Evolutionary conservation across 2,329 filamentous ascomycete genomes (phyloP).

Genomic region (Sarocladiaceae sp.): DNA sequence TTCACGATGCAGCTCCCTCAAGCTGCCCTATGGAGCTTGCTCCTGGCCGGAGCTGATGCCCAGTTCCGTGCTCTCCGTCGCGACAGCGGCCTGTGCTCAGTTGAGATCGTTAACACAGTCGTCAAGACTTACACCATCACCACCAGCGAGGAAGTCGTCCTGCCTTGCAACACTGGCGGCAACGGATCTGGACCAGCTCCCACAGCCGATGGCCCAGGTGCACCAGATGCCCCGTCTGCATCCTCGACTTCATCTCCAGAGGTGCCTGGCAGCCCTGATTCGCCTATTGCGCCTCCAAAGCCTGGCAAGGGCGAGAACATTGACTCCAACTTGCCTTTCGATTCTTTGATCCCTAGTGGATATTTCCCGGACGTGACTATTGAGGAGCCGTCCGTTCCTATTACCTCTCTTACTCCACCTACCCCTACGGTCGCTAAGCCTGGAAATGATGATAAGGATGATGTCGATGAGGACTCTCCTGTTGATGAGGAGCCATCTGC

Average conservation of each 20-base stretch:
- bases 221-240: not conserved
- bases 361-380: conserved; percentile 6
- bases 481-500: not conserved
- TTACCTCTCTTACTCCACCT: not conserved
- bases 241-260: no score
- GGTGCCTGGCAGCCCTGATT: no score
- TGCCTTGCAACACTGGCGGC: not conserved
- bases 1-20: not conserved
- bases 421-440: not conserved
- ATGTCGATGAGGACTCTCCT: no score
- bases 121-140: conserved; percentile 4
- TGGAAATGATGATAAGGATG: no score
- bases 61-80: conserved; percentile 1
- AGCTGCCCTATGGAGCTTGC: not conserved
- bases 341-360: conserved; percentile 2
- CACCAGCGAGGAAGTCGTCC: conserved; percentile 4
- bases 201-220: not conserved
- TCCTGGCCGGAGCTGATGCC: not conserved
- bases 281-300: not conserved
- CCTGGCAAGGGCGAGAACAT: not conserved
- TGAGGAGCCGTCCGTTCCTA: not conserved
- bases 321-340: not conserved
- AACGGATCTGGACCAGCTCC: not conserved
- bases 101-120: not conserved
- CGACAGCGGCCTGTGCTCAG: not conserved